Evolutionary conservation across 768 basidiomycete genomes (phyloP), one percentile per base, ranked within the genome.

Genomic region (Cyathus striatus): DNA sequence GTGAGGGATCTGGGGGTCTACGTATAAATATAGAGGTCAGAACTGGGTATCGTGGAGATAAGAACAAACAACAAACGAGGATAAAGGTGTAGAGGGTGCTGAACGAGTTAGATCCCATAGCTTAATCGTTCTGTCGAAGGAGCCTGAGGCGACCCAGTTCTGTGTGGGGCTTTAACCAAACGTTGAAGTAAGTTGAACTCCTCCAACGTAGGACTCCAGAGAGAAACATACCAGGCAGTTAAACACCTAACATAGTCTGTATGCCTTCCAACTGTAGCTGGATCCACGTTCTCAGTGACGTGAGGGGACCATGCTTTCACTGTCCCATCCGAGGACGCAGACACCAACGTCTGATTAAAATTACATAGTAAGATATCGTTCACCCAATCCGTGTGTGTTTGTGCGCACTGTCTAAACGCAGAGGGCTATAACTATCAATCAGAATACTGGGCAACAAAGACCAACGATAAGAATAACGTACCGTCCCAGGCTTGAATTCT

Each of bases 231-330:
- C 85, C 84, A 83, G 55, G 83, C 68, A 14, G 85, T 65, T 23
- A 92, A 70, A 57, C 86, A 91, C 17, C 89, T 82, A 2, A 89
- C 90, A 52, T 93, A 95, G 64, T 94, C 91, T n/a, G 63, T 63
- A 54, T 94, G 91, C 2, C 73, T 71, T 9, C 91, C 91, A 33
- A 93, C 66, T 10, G 75, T 68, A 2, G 72, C 65, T 2, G 92
- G 89, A 38, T 86, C 81, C 4, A 75, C 63, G 6, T 76, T 65
- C 14, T 70, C 56, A 10, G 67, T 49, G 0, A 79, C 69, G 57
- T 97, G 92, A 0, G 95, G 95, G 41, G 74, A 83, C 95, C 96
- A 98, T 0, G 91, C 81, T 56, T 93, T 88, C 52, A 99, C 72
- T 10, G 92, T 91, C 14, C 94, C 93, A 57, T 98, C 95, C 2